phyloP scores from a whole-genome alignment of 2,329 filamentous ascomycete genomes.

The Scedosporium minutisporum region DNA sequence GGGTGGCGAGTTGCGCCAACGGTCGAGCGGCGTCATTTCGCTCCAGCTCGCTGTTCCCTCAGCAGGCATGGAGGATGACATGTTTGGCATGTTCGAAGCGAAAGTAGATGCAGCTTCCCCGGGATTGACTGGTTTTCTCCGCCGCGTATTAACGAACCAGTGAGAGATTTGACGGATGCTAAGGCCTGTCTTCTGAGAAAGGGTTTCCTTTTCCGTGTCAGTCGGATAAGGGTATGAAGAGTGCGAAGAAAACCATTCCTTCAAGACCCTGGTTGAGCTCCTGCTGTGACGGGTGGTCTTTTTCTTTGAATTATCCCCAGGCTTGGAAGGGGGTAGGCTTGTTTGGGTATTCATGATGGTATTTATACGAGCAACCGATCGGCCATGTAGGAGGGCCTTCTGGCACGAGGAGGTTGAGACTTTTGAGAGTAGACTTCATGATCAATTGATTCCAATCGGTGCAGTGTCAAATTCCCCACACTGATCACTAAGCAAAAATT shows the following conservation, averaged over 20 bases:
- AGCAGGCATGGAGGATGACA: constrained; percentile 32
- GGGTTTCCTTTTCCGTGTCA: constrained; percentile 51
- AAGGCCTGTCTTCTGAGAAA: constrained; percentile 50
- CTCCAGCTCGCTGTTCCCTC: constrained; percentile 22
- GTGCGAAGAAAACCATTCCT: constrained; percentile 54
- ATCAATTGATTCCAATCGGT: no score
- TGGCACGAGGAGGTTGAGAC: background rate
- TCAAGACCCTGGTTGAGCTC: constrained; percentile 37
- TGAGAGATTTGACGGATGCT: constrained; percentile 56
- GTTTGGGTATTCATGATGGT: background rate
- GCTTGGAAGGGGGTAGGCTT: background rate
- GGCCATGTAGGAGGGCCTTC: background rate
- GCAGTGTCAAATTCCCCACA: no score
- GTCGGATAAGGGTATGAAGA: constrained; percentile 55
- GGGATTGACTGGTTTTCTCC: constrained; percentile 41
- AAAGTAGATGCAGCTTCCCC: constrained; percentile 16
- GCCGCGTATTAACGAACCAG: constrained; percentile 60
- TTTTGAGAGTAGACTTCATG: no score
- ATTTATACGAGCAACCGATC: no score
- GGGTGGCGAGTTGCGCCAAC: constrained; percentile 14
- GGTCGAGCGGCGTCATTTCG: constrained; percentile 11
- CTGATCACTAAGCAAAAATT: no score
- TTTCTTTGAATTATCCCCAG: background rate
- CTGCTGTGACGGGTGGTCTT: background rate
- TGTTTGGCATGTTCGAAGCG: constrained; percentile 48